A percentile compares a stretch with the other conserved stretches of the same genome.
Conservation (phyloP, 163 green algal species). For the Chlorella variabilis region DNA sequence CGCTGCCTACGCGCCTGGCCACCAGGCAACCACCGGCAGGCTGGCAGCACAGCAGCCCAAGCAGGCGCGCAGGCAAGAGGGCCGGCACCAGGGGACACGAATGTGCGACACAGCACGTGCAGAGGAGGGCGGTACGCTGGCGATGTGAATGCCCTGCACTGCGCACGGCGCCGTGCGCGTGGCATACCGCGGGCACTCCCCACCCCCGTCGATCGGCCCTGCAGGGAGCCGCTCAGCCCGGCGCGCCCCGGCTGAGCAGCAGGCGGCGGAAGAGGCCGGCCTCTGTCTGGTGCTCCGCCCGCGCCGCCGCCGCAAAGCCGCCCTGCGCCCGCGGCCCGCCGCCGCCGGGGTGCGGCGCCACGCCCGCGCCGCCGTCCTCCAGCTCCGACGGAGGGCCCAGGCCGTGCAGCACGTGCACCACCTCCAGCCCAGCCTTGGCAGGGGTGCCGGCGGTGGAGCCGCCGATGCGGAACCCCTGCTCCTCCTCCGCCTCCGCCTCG, state of each 20-base stretch:
- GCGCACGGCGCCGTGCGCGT: no score
- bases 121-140: no score
- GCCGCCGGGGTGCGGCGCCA: background rate
- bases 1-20: no score
- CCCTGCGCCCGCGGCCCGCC: background rate
- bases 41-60: no score
- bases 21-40: no score
- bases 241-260: constrained; percentile 14
- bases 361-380: constrained; percentile 16
- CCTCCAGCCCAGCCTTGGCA: constrained; percentile 45
- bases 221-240: background rate
- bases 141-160: no score
- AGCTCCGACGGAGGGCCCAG: constrained; percentile 47
- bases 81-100: no score
- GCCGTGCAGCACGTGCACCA: constrained; percentile 51
- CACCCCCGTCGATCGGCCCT: no score
- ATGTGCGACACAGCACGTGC: no score
- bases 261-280: constrained; percentile 26
- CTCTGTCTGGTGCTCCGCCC: constrained; percentile 19
- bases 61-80: no score
- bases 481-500: background rate
- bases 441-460: constrained; percentile 1
- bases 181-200: no score
- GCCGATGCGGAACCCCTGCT: constrained; percentile 23
- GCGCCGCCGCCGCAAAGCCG: constrained; percentile 10